These are phyloP conservation scores for Pseudogymnoascus sp. DNA, from an alignment of 2,329 filamentous ascomycete species.

Conservation along the genomic window DNA sequence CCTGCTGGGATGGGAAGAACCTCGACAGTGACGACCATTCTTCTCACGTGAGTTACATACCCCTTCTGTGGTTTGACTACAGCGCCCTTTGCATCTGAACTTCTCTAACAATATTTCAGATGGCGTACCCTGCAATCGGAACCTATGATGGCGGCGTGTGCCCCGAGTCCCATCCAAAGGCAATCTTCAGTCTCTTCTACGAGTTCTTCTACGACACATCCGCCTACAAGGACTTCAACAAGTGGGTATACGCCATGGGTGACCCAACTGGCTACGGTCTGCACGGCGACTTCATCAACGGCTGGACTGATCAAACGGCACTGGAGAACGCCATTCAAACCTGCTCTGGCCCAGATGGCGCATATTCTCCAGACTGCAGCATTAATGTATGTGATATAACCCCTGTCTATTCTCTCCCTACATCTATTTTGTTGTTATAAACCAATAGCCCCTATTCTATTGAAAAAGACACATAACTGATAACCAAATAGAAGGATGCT, in stretches of 20 bases:
- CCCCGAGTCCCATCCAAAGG: conserved; percentile 17
- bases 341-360: conserved; percentile 11
- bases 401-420: background rate
- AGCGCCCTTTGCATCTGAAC: background rate
- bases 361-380: background rate
- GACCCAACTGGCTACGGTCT: conserved; percentile 17
- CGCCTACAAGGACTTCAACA: conserved; percentile 11
- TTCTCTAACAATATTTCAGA: background rate
- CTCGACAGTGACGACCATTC: conserved; percentile 17
- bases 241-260: conserved; percentile 14
- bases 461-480: background rate
- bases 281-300: conserved; percentile 18
- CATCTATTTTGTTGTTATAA: background rate
- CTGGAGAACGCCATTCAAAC: conserved; percentile 12
- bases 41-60: conserved; percentile 14
- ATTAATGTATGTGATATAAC: conserved; percentile 1
- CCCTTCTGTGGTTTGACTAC: background rate
- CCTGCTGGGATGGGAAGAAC: conserved; percentile 21
- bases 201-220: conserved; percentile 16
- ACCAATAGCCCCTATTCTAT: background rate
- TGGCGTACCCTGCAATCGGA: conserved; percentile 11
- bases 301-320: conserved; percentile 14
- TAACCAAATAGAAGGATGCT: background rate
- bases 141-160: conserved; percentile 16
- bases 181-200: conserved; percentile 14